Conservation (phyloP, 305 asterid genomes). For the Coffea humblotiana region DNA sequence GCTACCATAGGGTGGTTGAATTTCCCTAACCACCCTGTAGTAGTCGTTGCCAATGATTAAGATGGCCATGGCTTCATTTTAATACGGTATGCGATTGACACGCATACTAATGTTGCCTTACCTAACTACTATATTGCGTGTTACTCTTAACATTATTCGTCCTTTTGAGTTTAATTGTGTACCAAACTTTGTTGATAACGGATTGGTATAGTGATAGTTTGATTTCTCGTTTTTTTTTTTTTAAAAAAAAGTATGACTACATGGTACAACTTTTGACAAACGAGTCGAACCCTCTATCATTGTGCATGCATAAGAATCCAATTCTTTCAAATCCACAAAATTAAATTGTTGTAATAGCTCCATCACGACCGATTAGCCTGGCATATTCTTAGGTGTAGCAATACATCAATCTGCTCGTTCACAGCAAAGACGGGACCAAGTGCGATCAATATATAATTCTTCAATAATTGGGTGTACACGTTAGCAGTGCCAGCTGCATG, state of each 20-base stretch:
- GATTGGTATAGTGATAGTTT: conserved; percentile 18
- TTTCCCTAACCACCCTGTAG: conserved; percentile 12
- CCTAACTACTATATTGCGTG: conserved; percentile 7
- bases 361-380: not conserved
- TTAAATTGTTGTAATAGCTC: not conserved
- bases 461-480: not conserved
- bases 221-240: not conserved
- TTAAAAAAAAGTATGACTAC: not conserved
- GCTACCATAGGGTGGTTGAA: conserved; percentile 5
- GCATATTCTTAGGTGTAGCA: not conserved
- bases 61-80: not conserved
- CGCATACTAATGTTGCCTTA: not conserved
- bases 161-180: not conserved
- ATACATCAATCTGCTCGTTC: not conserved
- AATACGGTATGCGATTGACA: not conserved
- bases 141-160: not conserved
- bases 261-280: not conserved
- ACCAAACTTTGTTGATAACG: conserved; percentile 10
- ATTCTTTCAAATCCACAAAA: not conserved
- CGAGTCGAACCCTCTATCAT: not conserved
- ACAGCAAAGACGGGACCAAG: not conserved
- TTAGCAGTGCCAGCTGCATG: not conserved
- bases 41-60: conserved; percentile 4
- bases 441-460: not conserved
- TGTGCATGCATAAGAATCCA: not conserved